These are phyloP conservation scores for Ilex asprella DNA, from an alignment of 257 asterid species.

Conservation along the genomic window DNA sequence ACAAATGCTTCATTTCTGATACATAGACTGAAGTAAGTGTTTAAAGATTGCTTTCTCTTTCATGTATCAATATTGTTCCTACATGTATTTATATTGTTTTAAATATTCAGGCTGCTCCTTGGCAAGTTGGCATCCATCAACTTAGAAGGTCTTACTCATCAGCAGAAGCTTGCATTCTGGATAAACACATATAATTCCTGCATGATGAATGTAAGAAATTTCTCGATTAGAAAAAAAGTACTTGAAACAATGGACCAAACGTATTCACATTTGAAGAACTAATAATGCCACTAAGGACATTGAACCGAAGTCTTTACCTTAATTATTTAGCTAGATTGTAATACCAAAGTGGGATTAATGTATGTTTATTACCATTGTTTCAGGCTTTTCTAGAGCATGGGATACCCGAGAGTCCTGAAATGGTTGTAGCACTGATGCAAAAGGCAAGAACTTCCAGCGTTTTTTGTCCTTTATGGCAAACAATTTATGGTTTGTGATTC, in stretches of 20 bases:
- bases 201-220: constrained; percentile 61
- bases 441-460: constrained; percentile 42
- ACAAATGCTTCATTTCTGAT: constrained; percentile 46
- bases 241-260: too few species aligned
- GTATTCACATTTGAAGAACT: neutral
- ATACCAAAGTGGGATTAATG: neutral
- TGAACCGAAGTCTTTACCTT: neutral
- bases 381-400: constrained; percentile 81
- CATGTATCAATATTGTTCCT: neutral
- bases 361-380: constrained; percentile 12
- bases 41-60: neutral
- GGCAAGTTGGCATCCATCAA: constrained; percentile 53
- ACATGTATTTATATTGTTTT: neutral
- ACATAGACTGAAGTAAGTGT: constrained; percentile 50
- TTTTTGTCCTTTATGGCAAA: too few species aligned
- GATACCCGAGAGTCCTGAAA: constrained; percentile 55
- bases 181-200: constrained; percentile 74
- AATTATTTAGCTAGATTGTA: neutral
- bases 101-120: constrained; percentile 54
- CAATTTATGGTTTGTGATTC: too few species aligned
- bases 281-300: neutral
- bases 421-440: constrained; percentile 53
- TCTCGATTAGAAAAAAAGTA: neutral
- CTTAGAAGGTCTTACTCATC: constrained; percentile 60
- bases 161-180: constrained; percentile 87